These are phyloP conservation scores for Parascedosporium putredinis DNA, from an alignment of 2,329 filamentous ascomycete species.

Conservation along the genomic window DNA sequence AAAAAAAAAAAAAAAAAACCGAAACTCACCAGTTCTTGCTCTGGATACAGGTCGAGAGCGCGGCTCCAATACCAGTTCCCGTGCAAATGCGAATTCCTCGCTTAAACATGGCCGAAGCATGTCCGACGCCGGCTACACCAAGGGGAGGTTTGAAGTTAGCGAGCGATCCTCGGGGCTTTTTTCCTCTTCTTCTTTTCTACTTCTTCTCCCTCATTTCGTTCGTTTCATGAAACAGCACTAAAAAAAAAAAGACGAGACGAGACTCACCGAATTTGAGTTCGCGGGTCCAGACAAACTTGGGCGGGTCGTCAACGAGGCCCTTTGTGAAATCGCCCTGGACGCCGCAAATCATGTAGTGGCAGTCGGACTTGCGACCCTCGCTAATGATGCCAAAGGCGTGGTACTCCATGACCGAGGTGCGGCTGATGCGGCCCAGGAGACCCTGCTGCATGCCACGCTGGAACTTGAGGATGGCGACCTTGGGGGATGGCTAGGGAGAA, in stretches of 20 bases:
- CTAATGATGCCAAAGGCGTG: slow-evolving; percentile 32
- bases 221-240: no score
- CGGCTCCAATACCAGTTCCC: slow-evolving; percentile 29
- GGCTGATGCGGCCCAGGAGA: slow-evolving; percentile 28
- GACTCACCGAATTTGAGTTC: slow-evolving; percentile 29
- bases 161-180: no score
- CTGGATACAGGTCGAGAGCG: slow-evolving; percentile 30
- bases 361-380: slow-evolving; percentile 23
- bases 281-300: slow-evolving; percentile 28
- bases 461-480: slow-evolving; percentile 28
- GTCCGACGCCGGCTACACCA: slow-evolving; percentile 28
- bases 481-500: slow-evolving; percentile 24
- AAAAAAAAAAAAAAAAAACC: no score
- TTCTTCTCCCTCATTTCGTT: no score
- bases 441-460: slow-evolving; percentile 30
- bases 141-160: no score
- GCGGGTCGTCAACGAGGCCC: slow-evolving; percentile 26
- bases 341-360: slow-evolving; percentile 32
- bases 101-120: slow-evolving; percentile 32
- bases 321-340: slow-evolving; percentile 31
- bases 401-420: slow-evolving; percentile 31
- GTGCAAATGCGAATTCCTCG: slow-evolving; percentile 30
- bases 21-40: slow-evolving; percentile 22
- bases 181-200: no score
- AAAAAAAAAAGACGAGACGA: neutral